Percentiles rank a stretch among this genome's conserved stretches.
Evolutionary conservation across 1,139 yeast species (phyloP).

Genomic region (Geotrichum klebahnii): DNA sequence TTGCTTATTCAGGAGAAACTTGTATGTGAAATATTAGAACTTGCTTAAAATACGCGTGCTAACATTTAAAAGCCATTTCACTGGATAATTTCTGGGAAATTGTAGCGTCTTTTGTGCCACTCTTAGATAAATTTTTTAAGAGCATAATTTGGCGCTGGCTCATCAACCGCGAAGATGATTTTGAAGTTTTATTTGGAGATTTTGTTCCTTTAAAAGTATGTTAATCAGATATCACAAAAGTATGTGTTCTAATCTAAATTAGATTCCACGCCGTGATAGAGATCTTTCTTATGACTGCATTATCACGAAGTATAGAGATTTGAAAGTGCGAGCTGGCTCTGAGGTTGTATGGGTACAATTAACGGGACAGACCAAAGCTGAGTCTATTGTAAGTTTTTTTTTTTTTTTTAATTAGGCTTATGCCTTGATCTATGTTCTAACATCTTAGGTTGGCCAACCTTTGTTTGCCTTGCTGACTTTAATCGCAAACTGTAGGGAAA

Average conservation of each 20-base stretch:
- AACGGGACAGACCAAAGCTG: background rate
- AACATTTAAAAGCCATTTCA: constrained; percentile 7
- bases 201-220: constrained; percentile 7
- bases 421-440: background rate
- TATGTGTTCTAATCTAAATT: constrained; percentile 1
- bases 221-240: no score
- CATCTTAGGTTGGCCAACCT: background rate
- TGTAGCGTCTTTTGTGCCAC: background rate
- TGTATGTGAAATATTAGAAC: constrained; percentile 8
- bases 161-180: constrained; percentile 3
- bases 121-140: constrained; percentile 5
- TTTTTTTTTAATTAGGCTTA: background rate
- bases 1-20: constrained; percentile 4
- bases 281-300: constrained; percentile 5
- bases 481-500: constrained; percentile 7
- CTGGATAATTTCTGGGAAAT: constrained; percentile 8
- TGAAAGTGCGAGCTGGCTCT: constrained; percentile 4
- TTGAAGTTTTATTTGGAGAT: constrained; percentile 4
- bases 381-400: background rate
- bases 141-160: constrained; percentile 16
- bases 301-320: background rate
- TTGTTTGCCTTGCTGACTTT: constrained; percentile 1
- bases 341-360: constrained; percentile 5
- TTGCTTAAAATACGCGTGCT: background rate
- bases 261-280: constrained; percentile 1